Conservation (phyloP, 176 grass and related monocot species). For the Lolium rigidum region DNA sequence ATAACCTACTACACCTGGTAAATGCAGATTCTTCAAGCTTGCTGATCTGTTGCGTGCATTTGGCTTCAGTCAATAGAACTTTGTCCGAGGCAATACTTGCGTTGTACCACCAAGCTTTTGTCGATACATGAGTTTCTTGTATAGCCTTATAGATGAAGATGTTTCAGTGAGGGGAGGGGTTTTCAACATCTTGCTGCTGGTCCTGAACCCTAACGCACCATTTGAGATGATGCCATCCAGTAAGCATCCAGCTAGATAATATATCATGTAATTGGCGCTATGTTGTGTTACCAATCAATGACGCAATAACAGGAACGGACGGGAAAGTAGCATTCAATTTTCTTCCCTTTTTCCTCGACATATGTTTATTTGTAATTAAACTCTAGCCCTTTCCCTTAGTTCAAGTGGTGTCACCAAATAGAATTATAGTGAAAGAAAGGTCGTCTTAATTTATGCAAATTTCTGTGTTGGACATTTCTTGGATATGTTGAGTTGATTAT, state of each 20-base stretch:
- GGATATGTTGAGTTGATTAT: conserved; percentile 25
- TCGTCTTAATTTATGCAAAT: conserved; percentile 42
- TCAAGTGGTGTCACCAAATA: conserved; percentile 42
- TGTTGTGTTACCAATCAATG: conserved; percentile 44
- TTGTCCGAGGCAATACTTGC: conserved; percentile 19
- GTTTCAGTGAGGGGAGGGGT: conserved; percentile 36
- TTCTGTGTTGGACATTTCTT: conserved; percentile 26
- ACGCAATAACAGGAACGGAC: conserved; percentile 38
- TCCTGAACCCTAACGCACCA: conserved; percentile 30
- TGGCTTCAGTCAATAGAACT: conserved; percentile 39
- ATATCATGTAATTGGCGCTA: conserved; percentile 28
- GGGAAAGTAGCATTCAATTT: conserved; percentile 36
- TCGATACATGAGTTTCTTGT: conserved; percentile 60
- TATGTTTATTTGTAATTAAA: conserved; percentile 63
- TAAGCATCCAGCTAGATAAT: conserved; percentile 31
- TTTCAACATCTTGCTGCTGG: conserved; percentile 51
- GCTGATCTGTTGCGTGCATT: conserved; percentile 44
- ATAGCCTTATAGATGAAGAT: conserved; percentile 52
- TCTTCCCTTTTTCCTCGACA: background rate
- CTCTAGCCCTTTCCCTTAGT: conserved; percentile 15
- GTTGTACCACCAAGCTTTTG: conserved; percentile 55
- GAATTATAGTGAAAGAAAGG: conserved; percentile 44
- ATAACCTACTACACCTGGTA: conserved; percentile 23
- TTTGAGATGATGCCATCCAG: conserved; percentile 34
- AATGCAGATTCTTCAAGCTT: conserved; percentile 67